These are phyloP conservation scores for Chlamydomonas eustigma DNA, from an alignment of 139 green algal species.

Conservation along the genomic window DNA sequence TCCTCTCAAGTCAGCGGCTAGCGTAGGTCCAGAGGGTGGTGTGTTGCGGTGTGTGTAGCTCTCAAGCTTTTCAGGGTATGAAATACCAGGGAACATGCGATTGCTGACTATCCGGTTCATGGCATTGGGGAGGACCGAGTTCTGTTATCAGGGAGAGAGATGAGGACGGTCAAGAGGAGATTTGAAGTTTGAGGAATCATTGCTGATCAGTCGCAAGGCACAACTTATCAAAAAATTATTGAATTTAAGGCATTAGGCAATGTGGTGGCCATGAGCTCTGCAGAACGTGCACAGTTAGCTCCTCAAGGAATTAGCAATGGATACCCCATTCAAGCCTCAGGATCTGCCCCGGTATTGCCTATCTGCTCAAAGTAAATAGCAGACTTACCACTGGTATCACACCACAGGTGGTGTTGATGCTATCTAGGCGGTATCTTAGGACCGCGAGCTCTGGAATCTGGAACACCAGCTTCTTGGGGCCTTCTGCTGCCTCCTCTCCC, in stretches of 20 bases:
- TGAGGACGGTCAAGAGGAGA: too few species aligned
- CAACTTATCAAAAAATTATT: too few species aligned
- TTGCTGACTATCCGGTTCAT: slow-evolving; percentile 56
- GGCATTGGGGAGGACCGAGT: slow-evolving; percentile 44
- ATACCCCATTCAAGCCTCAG: too few species aligned
- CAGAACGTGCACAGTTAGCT: too few species aligned
- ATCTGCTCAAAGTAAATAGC: too few species aligned
- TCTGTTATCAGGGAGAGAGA: slow-evolving; percentile 39
- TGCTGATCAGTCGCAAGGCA: too few species aligned
- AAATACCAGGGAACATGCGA: slow-evolving; percentile 48
- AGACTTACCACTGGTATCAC: slow-evolving; percentile 49
- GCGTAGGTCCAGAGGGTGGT: slow-evolving; percentile 22
- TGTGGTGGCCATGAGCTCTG: too few species aligned
- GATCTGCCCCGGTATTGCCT: too few species aligned
- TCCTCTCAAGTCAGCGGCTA: slow-evolving; percentile 57
- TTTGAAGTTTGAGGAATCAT: too few species aligned
- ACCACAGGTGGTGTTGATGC: slow-evolving; percentile 31
- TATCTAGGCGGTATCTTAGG: slow-evolving; percentile 40
- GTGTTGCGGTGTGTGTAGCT: slow-evolving; percentile 47
- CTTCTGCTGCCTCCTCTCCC: slow-evolving; percentile 18
- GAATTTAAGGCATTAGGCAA: too few species aligned
- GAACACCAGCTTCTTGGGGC: slow-evolving; percentile 25
- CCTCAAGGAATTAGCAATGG: too few species aligned
- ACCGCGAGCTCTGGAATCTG: slow-evolving; percentile 37
- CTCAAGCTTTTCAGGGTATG: slow-evolving; percentile 74